phyloP scores from a whole-genome alignment of 768 basidiomycete species.

The Atractiella rhizophila region DNA sequence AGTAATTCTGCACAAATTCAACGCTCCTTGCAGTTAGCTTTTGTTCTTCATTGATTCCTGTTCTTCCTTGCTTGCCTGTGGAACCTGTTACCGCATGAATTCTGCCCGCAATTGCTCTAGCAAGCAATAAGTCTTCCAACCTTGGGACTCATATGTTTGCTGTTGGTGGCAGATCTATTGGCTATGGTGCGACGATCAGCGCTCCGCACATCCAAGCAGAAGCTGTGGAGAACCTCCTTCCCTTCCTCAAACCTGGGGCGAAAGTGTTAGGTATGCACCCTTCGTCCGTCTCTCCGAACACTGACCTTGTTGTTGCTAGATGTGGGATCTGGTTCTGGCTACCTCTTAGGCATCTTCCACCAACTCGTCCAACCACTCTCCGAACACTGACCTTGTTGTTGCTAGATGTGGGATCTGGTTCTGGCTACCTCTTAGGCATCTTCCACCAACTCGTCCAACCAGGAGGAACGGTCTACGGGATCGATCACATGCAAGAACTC shows the following conservation, averaged over 20 bases:
- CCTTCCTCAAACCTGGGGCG: constrained; percentile 41
- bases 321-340: constrained; percentile 11
- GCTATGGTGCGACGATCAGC: constrained; percentile 65
- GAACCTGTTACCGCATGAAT: too few relatives aligned
- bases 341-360: constrained; percentile 9
- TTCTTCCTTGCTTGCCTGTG: too few relatives aligned
- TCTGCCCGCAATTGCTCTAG: too few relatives aligned
- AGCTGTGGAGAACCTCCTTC: constrained; percentile 50
- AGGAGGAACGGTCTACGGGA: constrained; percentile 27
- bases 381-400: neutral
- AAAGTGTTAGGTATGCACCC: constrained; percentile 39
- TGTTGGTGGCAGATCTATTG: too few relatives aligned
- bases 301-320: neutral
- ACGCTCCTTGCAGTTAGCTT: too few relatives aligned
- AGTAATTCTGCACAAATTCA: too few relatives aligned
- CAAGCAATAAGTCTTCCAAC: too few relatives aligned
- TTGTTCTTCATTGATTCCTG: too few relatives aligned
- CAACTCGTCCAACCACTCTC: constrained; percentile 4
- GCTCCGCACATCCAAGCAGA: constrained; percentile 94
- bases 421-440: constrained; percentile 62
- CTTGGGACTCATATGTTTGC: too few relatives aligned
- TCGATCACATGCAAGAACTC: constrained; percentile 50
- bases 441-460: constrained; percentile 41
- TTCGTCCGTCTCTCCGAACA: neutral
- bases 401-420: constrained; percentile 37